phyloP scores from a whole-genome alignment of 768 basidiomycete genomes.

The Pleurotus tuoliensis region DNA sequence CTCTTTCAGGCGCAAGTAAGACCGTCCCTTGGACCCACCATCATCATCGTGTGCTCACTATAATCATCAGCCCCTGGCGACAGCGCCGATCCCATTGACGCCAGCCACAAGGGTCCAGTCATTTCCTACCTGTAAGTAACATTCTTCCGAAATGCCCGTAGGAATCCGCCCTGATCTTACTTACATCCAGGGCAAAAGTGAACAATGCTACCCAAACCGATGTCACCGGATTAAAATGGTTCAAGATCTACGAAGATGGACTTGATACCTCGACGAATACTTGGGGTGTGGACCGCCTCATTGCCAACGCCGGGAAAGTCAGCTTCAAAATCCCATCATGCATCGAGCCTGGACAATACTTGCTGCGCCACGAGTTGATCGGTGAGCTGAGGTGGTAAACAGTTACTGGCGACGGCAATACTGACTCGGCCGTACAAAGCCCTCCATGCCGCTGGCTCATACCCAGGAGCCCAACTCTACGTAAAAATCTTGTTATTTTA shows the following conservation, averaged over 20 bases:
- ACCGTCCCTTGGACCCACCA: background rate
- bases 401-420: background rate
- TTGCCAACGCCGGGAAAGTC: slow-evolving; percentile 46
- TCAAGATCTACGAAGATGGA: slow-evolving; percentile 51
- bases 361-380: slow-evolving; percentile 48
- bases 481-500: slow-evolving; percentile 20
- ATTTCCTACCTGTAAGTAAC: slow-evolving; percentile 26
- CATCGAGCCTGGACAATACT: slow-evolving; percentile 42
- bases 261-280: slow-evolving; percentile 20
- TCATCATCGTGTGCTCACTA: background rate
- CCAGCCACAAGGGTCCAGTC: slow-evolving; percentile 41
- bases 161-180: background rate
- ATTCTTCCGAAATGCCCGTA: background rate
- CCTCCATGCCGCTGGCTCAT: slow-evolving; percentile 38
- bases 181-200: slow-evolving; percentile 35
- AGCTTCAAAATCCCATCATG: slow-evolving; percentile 43
- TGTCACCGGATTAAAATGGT: slow-evolving; percentile 52
- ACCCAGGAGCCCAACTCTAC: slow-evolving; percentile 60
- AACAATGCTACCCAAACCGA: slow-evolving; percentile 38
- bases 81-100: slow-evolving; percentile 44
- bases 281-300: slow-evolving; percentile 47
- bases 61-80: slow-evolving; percentile 26
- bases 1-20: slow-evolving; percentile 32
- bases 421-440: slow-evolving; percentile 21
- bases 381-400: slow-evolving; percentile 23